Base-by-base conservation (phyloP, 2,329 filamentous ascomycete genomes). In the Berkeleyomyces rouxiae region DNA sequence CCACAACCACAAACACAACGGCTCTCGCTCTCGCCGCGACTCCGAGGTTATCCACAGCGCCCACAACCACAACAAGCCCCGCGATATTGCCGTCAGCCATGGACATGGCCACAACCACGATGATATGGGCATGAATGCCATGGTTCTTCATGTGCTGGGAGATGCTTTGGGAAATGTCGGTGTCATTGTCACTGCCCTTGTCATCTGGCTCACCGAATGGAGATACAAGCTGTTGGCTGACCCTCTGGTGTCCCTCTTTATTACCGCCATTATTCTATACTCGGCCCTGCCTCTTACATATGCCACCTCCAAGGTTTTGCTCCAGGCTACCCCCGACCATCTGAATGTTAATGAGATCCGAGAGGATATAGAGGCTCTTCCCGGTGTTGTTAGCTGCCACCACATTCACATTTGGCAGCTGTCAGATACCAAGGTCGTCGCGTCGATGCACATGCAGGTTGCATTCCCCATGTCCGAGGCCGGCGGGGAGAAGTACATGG, bases 371-470 rank as follows among this genome's bases (percentile, higher is more conserved):
- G 83, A 91, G 70, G 76, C 82, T 13, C 82, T 99, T 4, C 86
- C 87, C 0, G 91, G 91, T 49, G 87, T 99, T 58, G 78, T 93
- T 65, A 90, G 87, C 71, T 96, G 90, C 70, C 93, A 99, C 74
- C 92, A 99, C 72, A 80, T 99, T 31, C 93, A 99, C 72, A 90
- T 99, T 66, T 99, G 93, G 93, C 92, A 97, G 73, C 81, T 99
- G 42, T 95, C 88, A 13, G 92, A 97, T 71, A 93, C 90, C 61
- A 96, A 96, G 76, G 79, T 96, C 42, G 87, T 99, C 44, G 92
- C 93, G 10, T 93, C 88, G 9, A 82, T 99, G 74, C 93, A 99
- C 71, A 86, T 99, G 53, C 90, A 96, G 72, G 87, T 99, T 31
- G 84, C 85, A 57, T 96, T 95, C 72, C 88, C 91, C 68, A 90